Evolutionary conservation across 345 rosid species (phyloP).

Genomic region (Hibiscus mutabilis): DNA sequence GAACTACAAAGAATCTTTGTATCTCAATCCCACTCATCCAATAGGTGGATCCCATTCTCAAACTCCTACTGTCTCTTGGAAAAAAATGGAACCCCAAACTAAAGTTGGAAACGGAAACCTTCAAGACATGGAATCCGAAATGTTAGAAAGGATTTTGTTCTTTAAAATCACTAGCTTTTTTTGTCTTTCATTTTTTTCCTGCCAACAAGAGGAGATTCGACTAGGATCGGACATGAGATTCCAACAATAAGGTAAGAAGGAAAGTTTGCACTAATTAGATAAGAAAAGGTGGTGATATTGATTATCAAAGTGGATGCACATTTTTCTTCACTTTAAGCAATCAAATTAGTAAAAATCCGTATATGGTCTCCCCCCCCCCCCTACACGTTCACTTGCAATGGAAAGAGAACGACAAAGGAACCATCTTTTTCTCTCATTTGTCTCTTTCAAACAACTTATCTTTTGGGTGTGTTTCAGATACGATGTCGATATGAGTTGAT

Average conservation of each 20-base stretch:
- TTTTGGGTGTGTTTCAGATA: neutral
- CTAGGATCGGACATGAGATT: slow-evolving; percentile 12
- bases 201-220: slow-evolving; percentile 12
- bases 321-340: too few relatives aligned
- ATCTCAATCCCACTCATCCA: neutral
- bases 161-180: neutral
- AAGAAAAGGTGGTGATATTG: too few relatives aligned
- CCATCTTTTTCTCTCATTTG: slow-evolving; percentile 5
- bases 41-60: slow-evolving; percentile 7
- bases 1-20: too few relatives aligned
- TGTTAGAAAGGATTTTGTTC: neutral
- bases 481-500: too few relatives aligned
- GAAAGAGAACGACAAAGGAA: neutral
- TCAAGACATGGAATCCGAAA: neutral
- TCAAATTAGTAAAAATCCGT: too few relatives aligned
- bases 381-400: too few relatives aligned
- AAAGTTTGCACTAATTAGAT: too few relatives aligned
- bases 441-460: neutral
- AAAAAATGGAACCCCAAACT: neutral
- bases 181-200: neutral
- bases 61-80: too few relatives aligned
- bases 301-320: too few relatives aligned
- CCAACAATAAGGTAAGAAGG: neutral
- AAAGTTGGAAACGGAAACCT: neutral
- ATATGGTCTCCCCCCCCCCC: too few relatives aligned